phyloP scores from a whole-genome alignment of 495 filamentous ascomycete species.

The Recurvomyces mirabilis region DNA sequence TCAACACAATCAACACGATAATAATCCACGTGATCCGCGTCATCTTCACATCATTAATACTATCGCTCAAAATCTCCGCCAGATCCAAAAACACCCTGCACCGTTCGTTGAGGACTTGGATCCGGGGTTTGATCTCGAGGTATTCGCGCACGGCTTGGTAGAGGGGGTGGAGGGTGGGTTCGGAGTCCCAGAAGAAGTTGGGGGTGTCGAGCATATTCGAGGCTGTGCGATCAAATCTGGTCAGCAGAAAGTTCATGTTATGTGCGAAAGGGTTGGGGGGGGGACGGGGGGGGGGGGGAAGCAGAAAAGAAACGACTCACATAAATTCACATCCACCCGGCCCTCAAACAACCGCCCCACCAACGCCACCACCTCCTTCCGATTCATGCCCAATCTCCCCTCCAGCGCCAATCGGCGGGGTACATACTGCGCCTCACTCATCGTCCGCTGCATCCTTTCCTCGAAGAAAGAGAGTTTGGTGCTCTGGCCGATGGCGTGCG shows the following conservation, averaged over 20 bases:
- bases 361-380: conserved; percentile 85
- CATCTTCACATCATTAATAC: conserved; percentile 86
- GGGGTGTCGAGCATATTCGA: conserved; percentile 96
- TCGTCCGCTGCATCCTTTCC: conserved; percentile 88
- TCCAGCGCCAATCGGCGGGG: conserved; percentile 80
- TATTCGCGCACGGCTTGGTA: conserved; percentile 95
- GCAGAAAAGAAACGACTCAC: conserved; percentile 41
- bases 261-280: not conserved
- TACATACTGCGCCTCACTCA: conserved; percentile 84
- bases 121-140: conserved; percentile 89
- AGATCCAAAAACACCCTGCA: conserved; percentile 95
- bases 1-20: conserved; percentile 83
- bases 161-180: conserved; percentile 87
- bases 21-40: conserved; percentile 95
- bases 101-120: conserved; percentile 90
- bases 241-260: conserved; percentile 8
- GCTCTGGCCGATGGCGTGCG: conserved; percentile 92
- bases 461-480: conserved; percentile 97
- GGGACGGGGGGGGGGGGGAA: too few relatives aligned
- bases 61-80: conserved; percentile 86
- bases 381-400: conserved; percentile 80
- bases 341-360: conserved; percentile 83
- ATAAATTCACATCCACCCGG: conserved; percentile 94
- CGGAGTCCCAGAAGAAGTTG: conserved; percentile 97
- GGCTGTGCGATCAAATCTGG: conserved; percentile 39